Percentiles rank a stretch among this genome's conserved stretches.
Evolutionary conservation across 495 filamentous ascomycete species (phyloP).

Genomic region (Penicillium chermesinum): DNA sequence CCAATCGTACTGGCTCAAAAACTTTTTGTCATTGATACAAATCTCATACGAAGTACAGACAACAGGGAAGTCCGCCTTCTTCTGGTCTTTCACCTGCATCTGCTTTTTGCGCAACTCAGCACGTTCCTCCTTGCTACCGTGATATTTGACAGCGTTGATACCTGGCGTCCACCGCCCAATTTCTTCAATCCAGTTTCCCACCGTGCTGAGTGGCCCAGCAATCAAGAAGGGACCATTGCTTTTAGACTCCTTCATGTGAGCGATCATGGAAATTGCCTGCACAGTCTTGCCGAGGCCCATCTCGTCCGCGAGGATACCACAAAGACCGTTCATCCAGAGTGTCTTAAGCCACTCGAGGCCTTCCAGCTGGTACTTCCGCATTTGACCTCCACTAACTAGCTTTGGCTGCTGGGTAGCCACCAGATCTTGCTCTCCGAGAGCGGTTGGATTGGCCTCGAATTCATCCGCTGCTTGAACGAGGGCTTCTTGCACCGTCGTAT

Average conservation of each 20-base stretch:
- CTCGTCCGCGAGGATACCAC: constrained; percentile 97
- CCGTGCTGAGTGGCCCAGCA: constrained; percentile 90
- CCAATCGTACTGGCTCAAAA: constrained; percentile 79
- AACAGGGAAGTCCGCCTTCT: constrained; percentile 60
- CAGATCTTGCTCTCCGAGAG: constrained; percentile 70
- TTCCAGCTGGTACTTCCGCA: constrained; percentile 98
- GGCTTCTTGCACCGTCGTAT: constrained; percentile 48
- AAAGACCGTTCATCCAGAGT: constrained; percentile 93
- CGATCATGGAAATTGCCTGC: constrained; percentile 95
- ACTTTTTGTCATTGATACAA: constrained; percentile 84
- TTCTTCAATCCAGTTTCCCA: constrained; percentile 98
- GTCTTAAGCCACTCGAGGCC: constrained; percentile 98
- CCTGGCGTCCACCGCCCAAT: constrained; percentile 92
- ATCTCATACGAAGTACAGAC: constrained; percentile 98
- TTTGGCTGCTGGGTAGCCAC: constrained; percentile 79
- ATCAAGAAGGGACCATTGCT: constrained; percentile 84
- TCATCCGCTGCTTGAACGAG: constrained; percentile 52
- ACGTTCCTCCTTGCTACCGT: constrained; percentile 74
- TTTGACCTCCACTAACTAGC: constrained; percentile 77
- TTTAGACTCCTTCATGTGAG: constrained; percentile 70
- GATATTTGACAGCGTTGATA: constrained; percentile 78
- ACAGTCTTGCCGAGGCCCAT: constrained; percentile 98
- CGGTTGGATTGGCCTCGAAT: constrained; percentile 52
- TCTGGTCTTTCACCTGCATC: constrained; percentile 56
- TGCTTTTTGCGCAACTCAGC: constrained; percentile 59